Evolutionary conservation across 345 rosid species (phyloP), one percentile per base, ranked within the genome.

Genomic region (Syzygium oleosum): DNA sequence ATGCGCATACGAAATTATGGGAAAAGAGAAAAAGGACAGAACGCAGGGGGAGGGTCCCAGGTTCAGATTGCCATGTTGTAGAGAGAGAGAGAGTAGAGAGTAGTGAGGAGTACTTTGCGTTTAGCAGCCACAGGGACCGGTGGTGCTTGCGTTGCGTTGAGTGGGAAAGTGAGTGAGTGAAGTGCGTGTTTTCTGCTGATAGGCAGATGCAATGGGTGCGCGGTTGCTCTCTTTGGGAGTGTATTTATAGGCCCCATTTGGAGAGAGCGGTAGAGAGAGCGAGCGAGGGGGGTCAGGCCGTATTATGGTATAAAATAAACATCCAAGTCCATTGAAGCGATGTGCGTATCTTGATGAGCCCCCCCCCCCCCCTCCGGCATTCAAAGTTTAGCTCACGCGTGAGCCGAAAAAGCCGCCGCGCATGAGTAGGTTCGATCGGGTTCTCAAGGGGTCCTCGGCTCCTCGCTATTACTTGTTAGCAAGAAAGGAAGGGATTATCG

Each of bases 401-500:
- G 43, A 41, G 43, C 43, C 43, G 43, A 41, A n/a, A 61, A 0
- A 6, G 21, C 7, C 10, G 0, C 5, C 12, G 31, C 31, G 43
- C 43, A 65, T 5, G 4, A 16, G 5, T 3, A 65, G 43, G 21
- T 65, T 0, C 8, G 8, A 65, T 65, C 22, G 1, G 34, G 41
- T 4, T 29, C 5, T 15, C 4, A 7, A 0, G 7, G 12, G 12
- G 41, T 65, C 22, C 6, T 29, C 5, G 6, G 31, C 41, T 7
- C 77, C 4, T 4, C 5, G 0, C 8, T 16, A 2, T 1, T 31
- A 31, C 23, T 31, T 8, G 23, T 59, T 27, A 17, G 55, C 55
- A 51, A 53, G 17, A 53, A 16, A 25, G 0, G 25, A 25, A 0
- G 3, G 3, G 16, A 3, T 59, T 12, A 59, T 1, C 27, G 31